Percentiles rank a stretch among this genome's conserved stretches.
Evolutionary conservation across 805 yeast genomes (phyloP).

Genomic region (Candida railenensis): DNA sequence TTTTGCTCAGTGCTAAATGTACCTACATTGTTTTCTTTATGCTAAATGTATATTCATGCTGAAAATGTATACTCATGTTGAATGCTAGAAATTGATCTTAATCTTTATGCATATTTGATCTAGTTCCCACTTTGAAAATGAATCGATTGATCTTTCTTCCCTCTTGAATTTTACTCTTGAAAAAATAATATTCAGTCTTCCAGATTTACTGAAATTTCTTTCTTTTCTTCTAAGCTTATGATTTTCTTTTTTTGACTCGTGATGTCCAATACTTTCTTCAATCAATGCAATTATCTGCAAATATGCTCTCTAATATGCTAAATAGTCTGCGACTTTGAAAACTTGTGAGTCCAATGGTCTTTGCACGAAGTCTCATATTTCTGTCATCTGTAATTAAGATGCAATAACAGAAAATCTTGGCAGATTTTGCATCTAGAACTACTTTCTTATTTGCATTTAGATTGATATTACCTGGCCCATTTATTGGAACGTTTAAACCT

Average conservation of each 20-base stretch:
- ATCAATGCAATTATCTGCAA: conserved; percentile 54
- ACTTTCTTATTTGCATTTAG: conserved; percentile 9
- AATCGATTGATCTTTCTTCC: neutral
- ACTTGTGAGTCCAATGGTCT: conserved; percentile 52
- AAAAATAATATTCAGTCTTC: neutral
- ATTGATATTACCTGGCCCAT: conserved; percentile 1
- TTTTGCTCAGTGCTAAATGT: neutral
- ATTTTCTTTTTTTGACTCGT: neutral
- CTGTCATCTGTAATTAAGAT: conserved; percentile 72
- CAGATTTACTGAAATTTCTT: neutral
- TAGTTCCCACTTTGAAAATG: neutral
- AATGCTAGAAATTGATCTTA: neutral
- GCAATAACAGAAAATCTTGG: conserved; percentile 52
- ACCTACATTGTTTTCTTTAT: neutral
- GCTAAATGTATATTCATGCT: conserved; percentile 5
- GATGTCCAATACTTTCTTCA: conserved; percentile 13
- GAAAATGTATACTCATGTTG: conserved; percentile 4
- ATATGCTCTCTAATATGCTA: conserved; percentile 45
- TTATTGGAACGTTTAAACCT: conserved; percentile 31
- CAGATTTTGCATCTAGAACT: conserved; percentile 32
- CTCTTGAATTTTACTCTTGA: neutral
- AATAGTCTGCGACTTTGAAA: conserved; percentile 64
- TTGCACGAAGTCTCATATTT: conserved; percentile 67
- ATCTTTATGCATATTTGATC: neutral
- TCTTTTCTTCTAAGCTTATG: neutral